A percentile compares a stretch with the other conserved stretches of the same genome.
Conservation (phyloP, 2,329 filamentous ascomycete species). For the Cladobotryum protrusum region DNA sequence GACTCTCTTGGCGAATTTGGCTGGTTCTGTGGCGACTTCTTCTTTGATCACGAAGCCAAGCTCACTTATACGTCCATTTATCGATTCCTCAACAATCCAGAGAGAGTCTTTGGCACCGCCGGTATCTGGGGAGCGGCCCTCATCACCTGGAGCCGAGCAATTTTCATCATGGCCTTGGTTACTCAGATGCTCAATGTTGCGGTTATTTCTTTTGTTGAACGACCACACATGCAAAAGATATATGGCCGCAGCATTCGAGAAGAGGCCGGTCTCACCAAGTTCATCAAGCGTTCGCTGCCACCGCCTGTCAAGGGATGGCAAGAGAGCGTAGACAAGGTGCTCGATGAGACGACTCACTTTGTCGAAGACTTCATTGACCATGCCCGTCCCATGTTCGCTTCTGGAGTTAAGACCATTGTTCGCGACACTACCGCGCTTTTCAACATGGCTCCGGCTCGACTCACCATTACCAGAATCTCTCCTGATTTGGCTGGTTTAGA, state of each 20-base stretch:
- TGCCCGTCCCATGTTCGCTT: conserved; percentile 77
- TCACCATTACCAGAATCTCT: conserved; percentile 74
- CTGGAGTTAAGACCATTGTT: conserved; percentile 79
- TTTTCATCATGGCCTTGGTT: conserved; percentile 79
- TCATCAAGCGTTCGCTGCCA: conserved; percentile 79
- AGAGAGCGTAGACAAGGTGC: conserved; percentile 77
- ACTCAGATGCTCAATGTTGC: conserved; percentile 79
- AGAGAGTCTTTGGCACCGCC: conserved; percentile 85
- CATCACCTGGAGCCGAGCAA: conserved; percentile 81
- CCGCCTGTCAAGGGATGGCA: conserved; percentile 77
- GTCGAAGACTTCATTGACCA: conserved; percentile 86
- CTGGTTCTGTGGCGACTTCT: conserved; percentile 99
- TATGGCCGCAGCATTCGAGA: conserved; percentile 79
- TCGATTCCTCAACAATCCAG: conserved; percentile 95
- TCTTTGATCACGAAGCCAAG: conserved; percentile 84
- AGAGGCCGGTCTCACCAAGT: conserved; percentile 88
- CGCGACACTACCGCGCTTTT: conserved; percentile 83
- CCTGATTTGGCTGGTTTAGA: conserved; percentile 76
- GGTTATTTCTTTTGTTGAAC: conserved; percentile 90
- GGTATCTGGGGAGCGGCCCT: conserved; percentile 94
- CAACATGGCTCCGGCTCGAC: conserved; percentile 79
- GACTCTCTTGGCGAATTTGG: conserved; percentile 95
- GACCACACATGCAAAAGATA: conserved; percentile 96
- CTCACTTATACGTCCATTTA: conserved; percentile 97
- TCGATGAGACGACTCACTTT: conserved; percentile 81